Evolutionary conservation across 2,329 filamentous ascomycete genomes (phyloP).

Genomic region (Hypoxylon sp.): DNA sequence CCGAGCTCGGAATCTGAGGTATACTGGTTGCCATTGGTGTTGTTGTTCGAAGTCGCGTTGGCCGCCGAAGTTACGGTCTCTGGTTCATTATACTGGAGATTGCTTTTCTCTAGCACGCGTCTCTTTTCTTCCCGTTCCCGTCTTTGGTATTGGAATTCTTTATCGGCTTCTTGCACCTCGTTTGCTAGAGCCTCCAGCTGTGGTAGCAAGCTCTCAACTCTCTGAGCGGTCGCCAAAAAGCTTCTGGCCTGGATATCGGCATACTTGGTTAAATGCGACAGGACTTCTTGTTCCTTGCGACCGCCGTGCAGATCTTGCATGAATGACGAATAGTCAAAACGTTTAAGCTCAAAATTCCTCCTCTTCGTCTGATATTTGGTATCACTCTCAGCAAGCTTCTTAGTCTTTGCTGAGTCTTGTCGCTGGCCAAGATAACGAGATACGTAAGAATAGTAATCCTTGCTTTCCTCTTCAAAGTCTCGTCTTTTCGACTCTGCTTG

Average conservation of each 20-base stretch:
- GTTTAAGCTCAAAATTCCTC: constrained; percentile 94
- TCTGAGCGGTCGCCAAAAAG: constrained; percentile 87
- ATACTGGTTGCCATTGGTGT: constrained; percentile 64
- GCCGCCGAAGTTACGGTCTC: constrained; percentile 68
- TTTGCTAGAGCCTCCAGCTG: constrained; percentile 89
- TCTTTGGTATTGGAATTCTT: constrained; percentile 95
- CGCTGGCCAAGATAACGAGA: constrained; percentile 96
- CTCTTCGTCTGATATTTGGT: constrained; percentile 96
- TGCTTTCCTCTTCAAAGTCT: constrained; percentile 98
- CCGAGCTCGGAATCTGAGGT: constrained; percentile 78
- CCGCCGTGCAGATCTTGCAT: constrained; percentile 99
- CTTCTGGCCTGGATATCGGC: constrained; percentile 89
- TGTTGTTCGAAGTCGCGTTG: constrained; percentile 55
- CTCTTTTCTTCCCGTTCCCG: constrained; percentile 97
- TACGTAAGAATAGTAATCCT: constrained; percentile 97
- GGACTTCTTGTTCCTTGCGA: constrained; percentile 96
- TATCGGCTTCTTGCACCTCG: constrained; percentile 94
- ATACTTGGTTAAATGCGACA: constrained; percentile 94
- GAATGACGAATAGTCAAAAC: constrained; percentile 98
- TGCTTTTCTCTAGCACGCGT: constrained; percentile 89
- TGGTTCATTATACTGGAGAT: constrained; percentile 78
- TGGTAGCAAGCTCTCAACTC: constrained; percentile 87
- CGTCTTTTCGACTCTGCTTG: constrained; percentile 97
- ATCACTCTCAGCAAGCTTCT: constrained; percentile 95
- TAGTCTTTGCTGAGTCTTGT: constrained; percentile 95